These are phyloP conservation scores for Xylaria cubensis DNA, from an alignment of 495 filamentous ascomycete species.

Conservation along the genomic window DNA sequence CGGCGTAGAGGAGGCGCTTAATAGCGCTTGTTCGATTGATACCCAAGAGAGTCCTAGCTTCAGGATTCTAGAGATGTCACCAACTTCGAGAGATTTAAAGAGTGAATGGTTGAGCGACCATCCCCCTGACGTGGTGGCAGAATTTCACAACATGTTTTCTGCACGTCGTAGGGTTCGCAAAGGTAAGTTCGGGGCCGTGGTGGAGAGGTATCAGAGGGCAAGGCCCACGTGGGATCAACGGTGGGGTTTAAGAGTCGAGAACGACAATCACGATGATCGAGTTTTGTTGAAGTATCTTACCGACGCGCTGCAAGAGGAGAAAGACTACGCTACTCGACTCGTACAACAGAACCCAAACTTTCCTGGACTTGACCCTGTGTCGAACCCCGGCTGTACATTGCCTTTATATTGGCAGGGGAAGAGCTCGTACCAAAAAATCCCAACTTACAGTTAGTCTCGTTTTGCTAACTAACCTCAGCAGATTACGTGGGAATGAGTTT, in stretches of 20 bases:
- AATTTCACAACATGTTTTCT: constrained; percentile 25
- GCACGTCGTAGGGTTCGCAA: constrained; percentile 26
- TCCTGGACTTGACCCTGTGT: neutral
- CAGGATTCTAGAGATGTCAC: neutral
- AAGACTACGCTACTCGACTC: constrained; percentile 17
- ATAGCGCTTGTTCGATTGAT: constrained; percentile 17
- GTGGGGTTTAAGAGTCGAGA: neutral
- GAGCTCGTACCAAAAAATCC: constrained; percentile 2
- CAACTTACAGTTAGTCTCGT: too few species aligned
- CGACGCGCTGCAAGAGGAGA: constrained; percentile 9
- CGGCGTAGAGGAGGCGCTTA: neutral
- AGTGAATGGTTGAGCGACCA: neutral
- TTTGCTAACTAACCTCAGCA: neutral
- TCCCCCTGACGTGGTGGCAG: neutral
- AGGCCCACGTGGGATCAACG: constrained; percentile 8
- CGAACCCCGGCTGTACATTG: constrained; percentile 7
- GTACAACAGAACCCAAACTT: neutral
- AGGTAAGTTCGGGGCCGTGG: constrained; percentile 9
- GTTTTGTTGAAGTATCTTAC: neutral
- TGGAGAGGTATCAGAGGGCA: neutral
- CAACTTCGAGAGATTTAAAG: constrained; percentile 3
- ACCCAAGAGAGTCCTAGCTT: constrained; percentile 7
- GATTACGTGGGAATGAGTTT: neutral
- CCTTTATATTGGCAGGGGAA: constrained; percentile 23
- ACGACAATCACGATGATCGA: constrained; percentile 18